Evolutionary conservation across 106 monocot species (phyloP).

Genomic region (Acanthochlamys bracteata): DNA sequence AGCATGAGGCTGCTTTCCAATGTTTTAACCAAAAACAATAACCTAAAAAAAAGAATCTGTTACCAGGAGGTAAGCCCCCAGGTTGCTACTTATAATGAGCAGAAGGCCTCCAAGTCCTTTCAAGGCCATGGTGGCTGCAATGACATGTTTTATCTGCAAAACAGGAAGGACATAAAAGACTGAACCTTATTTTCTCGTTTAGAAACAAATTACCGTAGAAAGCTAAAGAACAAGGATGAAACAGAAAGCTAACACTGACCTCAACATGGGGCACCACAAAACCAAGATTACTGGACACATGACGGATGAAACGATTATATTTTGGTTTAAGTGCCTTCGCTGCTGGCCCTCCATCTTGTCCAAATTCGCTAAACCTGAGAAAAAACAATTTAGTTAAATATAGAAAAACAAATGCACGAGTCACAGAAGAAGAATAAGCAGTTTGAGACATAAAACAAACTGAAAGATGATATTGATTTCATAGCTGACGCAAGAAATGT

Average conservation of each 20-base stretch:
- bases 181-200: not conserved
- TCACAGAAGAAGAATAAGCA: not conserved
- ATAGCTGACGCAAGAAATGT: too few species aligned
- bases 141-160: conserved; percentile 30
- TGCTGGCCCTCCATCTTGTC: conserved; percentile 59
- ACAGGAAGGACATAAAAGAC: not conserved
- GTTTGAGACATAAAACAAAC: not conserved
- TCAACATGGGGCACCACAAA: conserved; percentile 37
- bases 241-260: conserved; percentile 14
- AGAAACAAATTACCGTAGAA: not conserved
- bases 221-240: not conserved
- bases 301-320: conserved; percentile 29
- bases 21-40: not conserved
- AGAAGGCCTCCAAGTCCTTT: conserved; percentile 45
- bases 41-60: not conserved
- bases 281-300: conserved; percentile 27
- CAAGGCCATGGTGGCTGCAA: conserved; percentile 24
- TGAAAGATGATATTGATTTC: too few species aligned
- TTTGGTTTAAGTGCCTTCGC: conserved; percentile 52
- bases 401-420: not conserved
- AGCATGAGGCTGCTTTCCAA: not conserved
- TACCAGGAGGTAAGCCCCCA: conserved; percentile 48
- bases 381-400: not conserved
- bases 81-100: conserved; percentile 30
- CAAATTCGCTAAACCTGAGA: conserved; percentile 60